phyloP scores from a whole-genome alignment of 208 protist genomes.

The Acanthamoeba polyphaga region DNA sequence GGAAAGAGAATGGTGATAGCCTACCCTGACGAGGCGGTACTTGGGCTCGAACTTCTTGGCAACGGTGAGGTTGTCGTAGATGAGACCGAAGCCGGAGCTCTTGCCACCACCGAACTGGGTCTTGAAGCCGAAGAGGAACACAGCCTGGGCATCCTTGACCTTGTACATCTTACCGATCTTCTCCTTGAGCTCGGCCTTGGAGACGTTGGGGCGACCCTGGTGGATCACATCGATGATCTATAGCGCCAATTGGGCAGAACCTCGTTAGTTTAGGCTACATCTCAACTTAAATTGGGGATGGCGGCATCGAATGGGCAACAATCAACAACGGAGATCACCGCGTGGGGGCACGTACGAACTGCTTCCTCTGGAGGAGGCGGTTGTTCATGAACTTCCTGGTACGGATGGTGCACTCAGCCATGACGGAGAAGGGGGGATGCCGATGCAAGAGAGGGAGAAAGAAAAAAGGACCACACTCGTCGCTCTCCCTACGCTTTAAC shows the following conservation, averaged over 20 bases:
- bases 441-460: slow-evolving; percentile 60
- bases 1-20: neutral
- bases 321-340: slow-evolving; percentile 82
- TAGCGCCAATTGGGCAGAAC: neutral
- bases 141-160: slow-evolving; percentile 95
- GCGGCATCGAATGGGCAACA: neutral
- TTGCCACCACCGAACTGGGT: slow-evolving; percentile 99
- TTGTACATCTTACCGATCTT: slow-evolving; percentile 98
- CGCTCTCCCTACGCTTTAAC: neutral
- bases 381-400: slow-evolving; percentile 97
- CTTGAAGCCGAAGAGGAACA: slow-evolving; percentile 98
- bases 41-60: slow-evolving; percentile 98
- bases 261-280: neutral
- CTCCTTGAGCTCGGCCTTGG: slow-evolving; percentile 95
- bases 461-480: slow-evolving; percentile 24
- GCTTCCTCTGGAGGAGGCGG: slow-evolving; percentile 99
- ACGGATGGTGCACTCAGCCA: slow-evolving; percentile 73
- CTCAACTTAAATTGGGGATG: neutral
- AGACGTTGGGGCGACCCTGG: slow-evolving; percentile 92
- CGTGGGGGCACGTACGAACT: slow-evolving; percentile 95
- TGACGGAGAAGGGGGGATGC: slow-evolving; percentile 22
- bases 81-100: slow-evolving; percentile 99
- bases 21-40: slow-evolving; percentile 96
- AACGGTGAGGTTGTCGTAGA: slow-evolving; percentile 97
- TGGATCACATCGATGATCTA: slow-evolving; percentile 95